Conservation (phyloP, 2,329 filamentous ascomycete genomes). For the Paracoccidioides brasiliensis region DNA sequence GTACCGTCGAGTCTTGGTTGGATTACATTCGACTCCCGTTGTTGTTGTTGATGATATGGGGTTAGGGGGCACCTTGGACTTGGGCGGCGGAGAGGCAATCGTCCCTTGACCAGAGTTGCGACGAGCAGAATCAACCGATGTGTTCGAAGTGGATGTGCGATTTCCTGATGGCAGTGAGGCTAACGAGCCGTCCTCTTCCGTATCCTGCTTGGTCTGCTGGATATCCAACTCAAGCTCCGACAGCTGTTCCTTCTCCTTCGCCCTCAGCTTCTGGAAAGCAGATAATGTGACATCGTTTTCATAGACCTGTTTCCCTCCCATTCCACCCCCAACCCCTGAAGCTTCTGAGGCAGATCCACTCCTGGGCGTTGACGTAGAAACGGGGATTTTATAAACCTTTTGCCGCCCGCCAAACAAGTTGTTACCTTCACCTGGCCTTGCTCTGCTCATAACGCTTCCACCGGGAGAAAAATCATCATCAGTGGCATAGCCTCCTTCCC, state of each 20-base stretch:
- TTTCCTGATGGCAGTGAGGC: conserved; percentile 57
- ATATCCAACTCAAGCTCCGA: conserved; percentile 31
- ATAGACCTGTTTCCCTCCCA: conserved; percentile 60
- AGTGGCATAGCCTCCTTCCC: conserved; percentile 44
- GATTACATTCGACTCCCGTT: conserved; percentile 45
- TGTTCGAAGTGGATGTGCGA: conserved; percentile 74
- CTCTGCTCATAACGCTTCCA: conserved; percentile 65
- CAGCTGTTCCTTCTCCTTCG: conserved; percentile 38
- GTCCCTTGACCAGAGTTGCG: conserved; percentile 17
- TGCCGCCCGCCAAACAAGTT: conserved; percentile 88
- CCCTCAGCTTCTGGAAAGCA: conserved; percentile 63
- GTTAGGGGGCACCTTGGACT: conserved; percentile 15
- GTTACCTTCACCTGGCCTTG: conserved; percentile 78
- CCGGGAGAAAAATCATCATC: conserved; percentile 51
- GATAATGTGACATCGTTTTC: conserved; percentile 77
- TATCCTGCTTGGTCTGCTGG: conserved; percentile 32
- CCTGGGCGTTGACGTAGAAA: conserved; percentile 28
- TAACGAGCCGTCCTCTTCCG: conserved; percentile 69
- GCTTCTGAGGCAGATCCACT: conserved; percentile 29
- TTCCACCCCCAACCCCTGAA: conserved; percentile 30
- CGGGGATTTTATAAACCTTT: conserved; percentile 80
- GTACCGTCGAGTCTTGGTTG: conserved; percentile 63
- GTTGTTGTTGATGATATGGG: conserved; percentile 18
- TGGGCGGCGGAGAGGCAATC: conserved; percentile 15
- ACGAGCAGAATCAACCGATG: conserved; percentile 70